These are phyloP conservation scores for Porcisia deanei DNA, from an alignment of 208 protist species.

Conservation along the genomic window DNA sequence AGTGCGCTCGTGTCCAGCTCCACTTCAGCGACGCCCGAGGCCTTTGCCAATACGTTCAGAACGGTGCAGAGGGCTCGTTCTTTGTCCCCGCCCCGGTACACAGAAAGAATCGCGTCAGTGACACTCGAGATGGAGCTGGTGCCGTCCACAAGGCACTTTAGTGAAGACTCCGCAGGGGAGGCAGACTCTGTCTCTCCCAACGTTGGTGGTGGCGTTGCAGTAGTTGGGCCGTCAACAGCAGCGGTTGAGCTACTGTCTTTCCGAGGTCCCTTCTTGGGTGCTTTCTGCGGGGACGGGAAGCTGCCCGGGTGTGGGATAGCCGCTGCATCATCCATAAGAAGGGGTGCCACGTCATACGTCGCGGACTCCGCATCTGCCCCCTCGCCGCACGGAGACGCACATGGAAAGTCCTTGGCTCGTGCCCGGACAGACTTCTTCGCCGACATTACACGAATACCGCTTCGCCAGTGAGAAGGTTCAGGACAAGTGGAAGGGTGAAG, in stretches of 20 bases:
- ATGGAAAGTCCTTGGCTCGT: background rate
- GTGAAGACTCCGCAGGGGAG: conserved; percentile 47
- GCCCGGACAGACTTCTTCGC: background rate
- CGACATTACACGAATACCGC: background rate
- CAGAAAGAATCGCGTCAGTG: conserved; percentile 44
- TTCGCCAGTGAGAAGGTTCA: background rate
- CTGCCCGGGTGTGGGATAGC: background rate
- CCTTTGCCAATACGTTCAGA: conserved; percentile 77
- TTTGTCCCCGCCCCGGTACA: conserved; percentile 49
- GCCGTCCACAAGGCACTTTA: conserved; percentile 51
- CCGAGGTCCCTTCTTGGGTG: conserved; percentile 12
- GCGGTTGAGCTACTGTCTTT: conserved; percentile 8
- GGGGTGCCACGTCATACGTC: conserved; percentile 30
- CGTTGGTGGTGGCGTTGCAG: conserved; percentile 6
- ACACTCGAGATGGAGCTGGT: conserved; percentile 32
- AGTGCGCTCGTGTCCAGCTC: conserved; percentile 68
- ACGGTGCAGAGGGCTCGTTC: conserved; percentile 58
- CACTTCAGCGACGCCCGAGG: conserved; percentile 69
- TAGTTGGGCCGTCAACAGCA: background rate
- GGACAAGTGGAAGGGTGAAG: no score
- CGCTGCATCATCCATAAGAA: conserved; percentile 31
- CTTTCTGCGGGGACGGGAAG: conserved; percentile 14
- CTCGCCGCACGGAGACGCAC: background rate
- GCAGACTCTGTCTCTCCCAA: conserved; percentile 30
- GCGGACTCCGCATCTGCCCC: background rate